A percentile compares a stretch with the other conserved stretches of the same genome.
Evolutionary conservation across 345 rosid genomes (phyloP).

Genomic region (Hibiscus syriacus): DNA sequence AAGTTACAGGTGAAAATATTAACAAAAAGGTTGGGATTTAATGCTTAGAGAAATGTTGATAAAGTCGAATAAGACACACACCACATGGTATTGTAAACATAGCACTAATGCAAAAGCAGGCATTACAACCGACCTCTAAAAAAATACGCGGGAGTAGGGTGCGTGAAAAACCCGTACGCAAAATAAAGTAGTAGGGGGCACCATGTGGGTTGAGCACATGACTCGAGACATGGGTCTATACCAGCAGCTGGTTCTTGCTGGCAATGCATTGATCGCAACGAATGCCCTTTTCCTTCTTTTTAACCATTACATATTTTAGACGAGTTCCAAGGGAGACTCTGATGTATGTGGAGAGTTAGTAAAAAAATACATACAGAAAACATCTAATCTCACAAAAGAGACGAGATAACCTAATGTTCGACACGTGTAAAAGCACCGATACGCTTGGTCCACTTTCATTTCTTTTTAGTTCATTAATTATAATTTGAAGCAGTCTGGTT

Average conservation of each 20-base stretch:
- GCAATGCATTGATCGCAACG: not conserved
- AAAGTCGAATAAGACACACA: not conserved
- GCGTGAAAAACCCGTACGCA: not conserved
- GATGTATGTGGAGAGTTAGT: too few species aligned
- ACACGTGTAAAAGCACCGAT: constrained; percentile 6
- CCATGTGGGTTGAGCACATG: not conserved
- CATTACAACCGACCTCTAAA: constrained; percentile 5
- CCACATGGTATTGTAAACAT: too few species aligned
- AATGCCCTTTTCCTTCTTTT: not conserved
- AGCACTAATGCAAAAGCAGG: too few species aligned
- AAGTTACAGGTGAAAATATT: too few species aligned
- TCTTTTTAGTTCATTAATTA: too few species aligned
- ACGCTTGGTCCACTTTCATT: not conserved
- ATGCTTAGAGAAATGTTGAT: too few species aligned
- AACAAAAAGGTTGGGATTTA: too few species aligned
- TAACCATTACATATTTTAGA: too few species aligned
- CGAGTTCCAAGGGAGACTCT: not conserved
- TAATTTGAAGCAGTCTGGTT: not conserved
- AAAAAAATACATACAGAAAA: not conserved
- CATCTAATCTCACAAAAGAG: not conserved
- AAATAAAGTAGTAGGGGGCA: not conserved
- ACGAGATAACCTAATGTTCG: not conserved
- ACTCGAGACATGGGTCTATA: constrained; percentile 2
- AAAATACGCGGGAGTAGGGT: not conserved
- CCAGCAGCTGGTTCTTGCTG: constrained; percentile 10